Percentiles rank a stretch among this genome's conserved stretches.
phyloP scores from a whole-genome alignment of 495 filamentous ascomycete species.

The Penicillium subrubescens region DNA sequence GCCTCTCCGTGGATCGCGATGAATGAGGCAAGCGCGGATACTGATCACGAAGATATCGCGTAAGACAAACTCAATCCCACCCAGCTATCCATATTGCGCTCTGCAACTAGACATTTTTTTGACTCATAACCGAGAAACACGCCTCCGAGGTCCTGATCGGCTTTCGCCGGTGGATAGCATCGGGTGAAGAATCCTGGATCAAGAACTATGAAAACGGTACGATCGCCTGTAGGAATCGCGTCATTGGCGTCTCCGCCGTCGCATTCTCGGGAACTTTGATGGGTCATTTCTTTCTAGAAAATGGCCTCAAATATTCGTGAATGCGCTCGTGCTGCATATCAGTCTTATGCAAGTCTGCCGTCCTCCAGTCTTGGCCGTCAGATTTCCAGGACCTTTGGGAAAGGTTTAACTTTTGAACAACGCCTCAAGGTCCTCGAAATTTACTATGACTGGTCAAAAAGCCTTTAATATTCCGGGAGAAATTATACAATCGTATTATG shows the following conservation, averaged over 20 bases:
- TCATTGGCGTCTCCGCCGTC: constrained; percentile 13
- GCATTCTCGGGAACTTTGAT: constrained; percentile 6
- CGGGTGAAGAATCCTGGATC: background rate
- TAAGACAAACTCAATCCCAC: background rate
- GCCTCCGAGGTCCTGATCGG: background rate
- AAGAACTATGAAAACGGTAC: constrained; percentile 26
- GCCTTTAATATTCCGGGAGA: background rate
- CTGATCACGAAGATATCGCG: constrained; percentile 2
- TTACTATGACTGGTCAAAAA: background rate
- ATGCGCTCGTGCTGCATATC: background rate
- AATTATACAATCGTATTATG: background rate
- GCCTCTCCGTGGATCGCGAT: background rate
- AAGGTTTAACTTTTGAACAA: background rate
- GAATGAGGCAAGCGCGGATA: constrained; percentile 8
- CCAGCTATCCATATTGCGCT: background rate
- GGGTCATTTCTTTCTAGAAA: background rate
- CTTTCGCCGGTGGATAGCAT: background rate
- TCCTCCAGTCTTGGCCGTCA: background rate
- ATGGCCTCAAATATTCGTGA: background rate
- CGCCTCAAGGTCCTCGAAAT: constrained; percentile 3
- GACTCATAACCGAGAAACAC: background rate
- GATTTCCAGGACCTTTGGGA: background rate
- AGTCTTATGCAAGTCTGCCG: background rate
- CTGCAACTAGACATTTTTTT: background rate
- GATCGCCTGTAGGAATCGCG: constrained; percentile 6